Evolutionary conservation across 306 rosid genomes (phyloP), one percentile per base, ranked within the genome.

Genomic region (Dryas octopetala): DNA sequence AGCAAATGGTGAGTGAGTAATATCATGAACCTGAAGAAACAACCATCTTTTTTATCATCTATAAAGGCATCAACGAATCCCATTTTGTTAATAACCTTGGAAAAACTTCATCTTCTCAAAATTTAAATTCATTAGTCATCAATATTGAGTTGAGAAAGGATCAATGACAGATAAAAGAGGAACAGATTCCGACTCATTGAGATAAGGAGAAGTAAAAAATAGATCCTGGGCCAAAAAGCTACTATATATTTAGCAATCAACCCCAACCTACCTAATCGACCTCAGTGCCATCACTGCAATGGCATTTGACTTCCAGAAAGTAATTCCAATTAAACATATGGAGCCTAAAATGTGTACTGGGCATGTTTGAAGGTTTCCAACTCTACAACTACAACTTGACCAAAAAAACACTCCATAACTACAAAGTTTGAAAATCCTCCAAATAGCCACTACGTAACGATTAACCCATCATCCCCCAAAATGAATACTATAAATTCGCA

Each of bases 1-100:
- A 1, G 91, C 85, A 71, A 87, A 87, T 2, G 91, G 91, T 62
- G 48, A 57, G 83, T 82, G 80, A 32, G 82, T 87, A 17, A 87
- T 57, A 84, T 87, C 88, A 77, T 13, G 71, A 50, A 87, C 91
- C 88, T 84, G 82, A 54, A 77, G 70, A 76, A 71, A 80, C 41
- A 75, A 76, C 62, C 44, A 46, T 60, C 26, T 46, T 62, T 76
- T 51, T 5, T 3, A 70, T 76, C 49, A 73, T 74, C 51, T 78
- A 46, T 58, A 7, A 57, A 44, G 44, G 10, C 44, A 45, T 59
- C 9, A 57, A 44, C 6, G 57, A 45, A 26, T 45, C 46, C 49
- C 23, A 23, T 4, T 55, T 58, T 26, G 14, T 15, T 2, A 46
- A 60, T 16, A 46, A 15, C 16, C 76, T 58, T 46, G 40, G 47